phyloP scores from a whole-genome alignment of 2,329 filamentous ascomycete genomes.

The Lecanoromycetidae sp. region DNA sequence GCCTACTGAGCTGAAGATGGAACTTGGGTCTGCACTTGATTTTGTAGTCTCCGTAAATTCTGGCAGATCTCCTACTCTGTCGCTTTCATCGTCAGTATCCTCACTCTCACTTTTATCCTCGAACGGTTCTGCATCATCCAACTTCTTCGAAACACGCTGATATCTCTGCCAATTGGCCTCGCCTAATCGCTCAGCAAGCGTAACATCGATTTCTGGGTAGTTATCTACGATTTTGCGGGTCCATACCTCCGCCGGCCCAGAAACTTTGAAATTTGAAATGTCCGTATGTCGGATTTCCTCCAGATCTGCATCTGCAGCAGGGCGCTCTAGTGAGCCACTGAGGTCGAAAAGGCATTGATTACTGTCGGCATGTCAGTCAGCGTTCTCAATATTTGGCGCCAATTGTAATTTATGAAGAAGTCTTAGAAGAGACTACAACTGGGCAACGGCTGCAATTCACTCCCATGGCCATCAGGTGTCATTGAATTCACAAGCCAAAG shows the following conservation, averaged over 20 bases:
- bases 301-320: not conserved
- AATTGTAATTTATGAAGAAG: not conserved
- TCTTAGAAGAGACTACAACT: not conserved
- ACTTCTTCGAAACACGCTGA: not conserved
- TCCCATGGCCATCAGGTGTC: not conserved
- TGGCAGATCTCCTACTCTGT: slow-evolving; percentile 14
- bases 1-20: slow-evolving; percentile 8
- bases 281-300: not conserved
- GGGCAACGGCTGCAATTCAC: not conserved
- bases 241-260: slow-evolving; percentile 6
- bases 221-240: slow-evolving; percentile 2
- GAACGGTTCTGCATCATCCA: not conserved
- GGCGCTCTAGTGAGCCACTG: not conserved
- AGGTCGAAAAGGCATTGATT: not conserved
- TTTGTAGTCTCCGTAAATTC: slow-evolving; percentile 12
- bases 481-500: not conserved
- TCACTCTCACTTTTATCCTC: not conserved
- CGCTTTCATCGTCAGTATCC: not conserved
- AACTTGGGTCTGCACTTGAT: not conserved
- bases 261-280: not conserved
- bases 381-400: not conserved
- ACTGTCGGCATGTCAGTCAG: not conserved
- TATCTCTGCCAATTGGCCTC: slow-evolving; percentile 15
- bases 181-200: slow-evolving; percentile 10
- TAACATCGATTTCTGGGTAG: not conserved